A percentile compares a stretch with the other conserved stretches of the same genome.
Evolutionary conservation across 2,329 filamentous ascomycete species (phyloP).

Genomic region (Penicillium sp.): DNA sequence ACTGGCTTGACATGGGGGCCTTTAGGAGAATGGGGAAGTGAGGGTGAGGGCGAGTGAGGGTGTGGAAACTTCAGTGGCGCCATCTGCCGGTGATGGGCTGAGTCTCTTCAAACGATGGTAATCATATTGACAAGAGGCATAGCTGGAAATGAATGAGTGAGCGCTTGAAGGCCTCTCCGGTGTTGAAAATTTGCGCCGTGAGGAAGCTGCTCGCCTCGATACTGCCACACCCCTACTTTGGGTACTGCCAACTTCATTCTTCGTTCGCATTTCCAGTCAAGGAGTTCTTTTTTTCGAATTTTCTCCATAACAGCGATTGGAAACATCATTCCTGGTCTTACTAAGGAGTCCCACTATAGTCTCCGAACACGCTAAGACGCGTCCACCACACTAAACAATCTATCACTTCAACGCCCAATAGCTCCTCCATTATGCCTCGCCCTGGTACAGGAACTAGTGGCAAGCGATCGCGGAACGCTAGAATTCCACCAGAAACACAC

Average conservation of each 20-base stretch:
- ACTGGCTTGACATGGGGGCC: slow-evolving; percentile 15
- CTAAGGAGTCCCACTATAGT: too few relatives aligned
- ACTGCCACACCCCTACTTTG: background rate
- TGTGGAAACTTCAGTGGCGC: slow-evolving; percentile 28
- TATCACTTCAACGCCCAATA: too few relatives aligned
- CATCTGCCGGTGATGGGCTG: slow-evolving; percentile 17
- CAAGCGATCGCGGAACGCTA: too few relatives aligned
- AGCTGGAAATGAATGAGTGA: background rate
- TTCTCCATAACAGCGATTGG: too few relatives aligned
- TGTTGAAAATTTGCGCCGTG: background rate
- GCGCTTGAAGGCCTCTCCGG: background rate
- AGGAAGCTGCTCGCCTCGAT: background rate
- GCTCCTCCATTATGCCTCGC: too few relatives aligned
- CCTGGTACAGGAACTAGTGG: too few relatives aligned
- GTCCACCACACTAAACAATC: too few relatives aligned
- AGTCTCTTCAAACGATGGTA: background rate
- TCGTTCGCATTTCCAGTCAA: background rate
- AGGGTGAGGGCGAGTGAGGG: slow-evolving; percentile 20
- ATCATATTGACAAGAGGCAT: background rate
- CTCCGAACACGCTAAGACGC: too few relatives aligned
- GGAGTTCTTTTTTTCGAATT: too few relatives aligned
- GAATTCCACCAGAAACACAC: too few relatives aligned
- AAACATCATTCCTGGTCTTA: too few relatives aligned
- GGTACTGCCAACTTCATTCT: background rate
- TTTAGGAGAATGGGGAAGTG: slow-evolving; percentile 24